Evolutionary conservation across 306 rosid species (phyloP).

Genomic region (Lupinus albus): DNA sequence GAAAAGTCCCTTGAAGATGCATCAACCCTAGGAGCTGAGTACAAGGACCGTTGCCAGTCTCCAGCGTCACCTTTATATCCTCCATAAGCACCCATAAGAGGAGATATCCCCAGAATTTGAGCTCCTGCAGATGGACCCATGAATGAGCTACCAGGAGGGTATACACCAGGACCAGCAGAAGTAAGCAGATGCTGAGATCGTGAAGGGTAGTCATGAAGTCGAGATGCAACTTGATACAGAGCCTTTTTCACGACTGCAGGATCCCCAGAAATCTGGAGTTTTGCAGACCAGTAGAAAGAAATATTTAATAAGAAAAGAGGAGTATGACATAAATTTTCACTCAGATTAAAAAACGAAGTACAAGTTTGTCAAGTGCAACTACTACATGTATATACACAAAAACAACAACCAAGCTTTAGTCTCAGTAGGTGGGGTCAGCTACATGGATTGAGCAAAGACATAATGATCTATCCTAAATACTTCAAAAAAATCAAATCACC

Average conservation of each 20-base stretch:
- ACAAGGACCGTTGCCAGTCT: constrained; percentile 88
- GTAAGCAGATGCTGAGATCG: constrained; percentile 88
- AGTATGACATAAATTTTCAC: not conserved
- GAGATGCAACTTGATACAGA: constrained; percentile 73
- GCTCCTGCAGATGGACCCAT: constrained; percentile 75
- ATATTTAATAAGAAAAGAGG: constrained; percentile 17
- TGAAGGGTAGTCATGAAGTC: constrained; percentile 92
- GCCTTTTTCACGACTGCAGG: constrained; percentile 80
- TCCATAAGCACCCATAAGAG: constrained; percentile 79
- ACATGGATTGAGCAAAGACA: too few relatives aligned
- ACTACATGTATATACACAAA: constrained; percentile 30
- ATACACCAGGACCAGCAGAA: constrained; percentile 60
- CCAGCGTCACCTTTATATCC: constrained; percentile 87
- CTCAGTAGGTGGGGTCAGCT: too few relatives aligned
- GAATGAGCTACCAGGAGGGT: constrained; percentile 66
- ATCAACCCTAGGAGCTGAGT: constrained; percentile 91
- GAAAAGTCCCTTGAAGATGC: constrained; percentile 82
- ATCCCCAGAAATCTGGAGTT: constrained; percentile 82
- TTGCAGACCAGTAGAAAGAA: constrained; percentile 36
- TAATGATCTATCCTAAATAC: too few relatives aligned
- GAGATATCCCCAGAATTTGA: constrained; percentile 82
- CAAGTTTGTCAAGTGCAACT: not conserved
- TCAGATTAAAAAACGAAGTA: not conserved
- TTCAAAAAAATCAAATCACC: constrained; percentile 14
- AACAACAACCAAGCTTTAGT: too few relatives aligned